phyloP scores from a whole-genome alignment of 1,284 basidiomycete species.

The Rhodotorula sp. region DNA sequence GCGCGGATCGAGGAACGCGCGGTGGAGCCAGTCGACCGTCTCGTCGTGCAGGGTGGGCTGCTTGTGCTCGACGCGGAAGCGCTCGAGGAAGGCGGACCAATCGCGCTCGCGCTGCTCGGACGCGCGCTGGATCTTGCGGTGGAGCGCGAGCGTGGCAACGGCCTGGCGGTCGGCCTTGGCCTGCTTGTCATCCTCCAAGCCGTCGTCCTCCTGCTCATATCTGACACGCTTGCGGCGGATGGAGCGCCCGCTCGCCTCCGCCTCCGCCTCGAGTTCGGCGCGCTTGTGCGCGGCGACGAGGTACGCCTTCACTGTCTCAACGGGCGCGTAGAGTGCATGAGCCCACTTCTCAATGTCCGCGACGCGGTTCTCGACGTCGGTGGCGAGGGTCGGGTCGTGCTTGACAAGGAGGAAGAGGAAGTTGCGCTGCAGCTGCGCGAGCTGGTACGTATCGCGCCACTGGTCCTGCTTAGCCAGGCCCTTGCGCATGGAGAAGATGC shows the following conservation, averaged over 20 bases:
- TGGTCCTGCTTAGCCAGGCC: not conserved
- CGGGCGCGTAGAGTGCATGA: conserved; percentile 63
- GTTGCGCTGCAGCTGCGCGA: conserved; percentile 17
- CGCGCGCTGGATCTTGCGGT: conserved; percentile 51
- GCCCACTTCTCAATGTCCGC: conserved; percentile 30
- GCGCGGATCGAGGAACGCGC: conserved; percentile 27
- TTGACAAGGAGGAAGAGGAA: conserved; percentile 26
- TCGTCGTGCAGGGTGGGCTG: conserved; percentile 9
- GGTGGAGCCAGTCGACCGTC: conserved; percentile 28
- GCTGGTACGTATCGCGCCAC: conserved; percentile 38
- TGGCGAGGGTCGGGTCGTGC: not conserved
- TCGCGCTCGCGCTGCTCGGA: conserved; percentile 57
- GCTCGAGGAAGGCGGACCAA: conserved; percentile 63
- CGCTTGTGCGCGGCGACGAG: conserved; percentile 47
- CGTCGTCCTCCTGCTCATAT: not conserved
- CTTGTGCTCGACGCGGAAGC: conserved; percentile 57
- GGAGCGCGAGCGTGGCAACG: conserved; percentile 36
- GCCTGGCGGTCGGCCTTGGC: conserved; percentile 3
- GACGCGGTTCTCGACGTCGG: conserved; percentile 19
- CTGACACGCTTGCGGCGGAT: not conserved
- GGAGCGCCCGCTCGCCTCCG: not conserved
- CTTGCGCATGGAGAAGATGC: not conserved
- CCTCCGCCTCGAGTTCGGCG: not conserved
- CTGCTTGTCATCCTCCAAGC: conserved; percentile 2
- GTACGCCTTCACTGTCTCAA: conserved; percentile 52